A percentile compares a stretch with the other conserved stretches of the same genome.
Evolutionary conservation across 345 rosid genomes (phyloP).

Genomic region (Stellera chamaejasme): DNA sequence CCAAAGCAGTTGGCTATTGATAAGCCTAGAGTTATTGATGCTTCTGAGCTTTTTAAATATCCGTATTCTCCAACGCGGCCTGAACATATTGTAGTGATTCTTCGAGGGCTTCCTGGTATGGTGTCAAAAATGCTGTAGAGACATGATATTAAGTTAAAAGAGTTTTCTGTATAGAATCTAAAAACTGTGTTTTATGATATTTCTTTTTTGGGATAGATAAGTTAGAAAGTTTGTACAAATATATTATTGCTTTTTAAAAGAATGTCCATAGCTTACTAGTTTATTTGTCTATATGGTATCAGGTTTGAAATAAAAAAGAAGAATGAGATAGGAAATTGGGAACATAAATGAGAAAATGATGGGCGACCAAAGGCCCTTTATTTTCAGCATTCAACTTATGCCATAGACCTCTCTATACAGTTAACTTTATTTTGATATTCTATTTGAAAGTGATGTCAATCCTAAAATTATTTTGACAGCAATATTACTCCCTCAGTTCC

Average conservation of each 20-base stretch:
- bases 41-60: slow-evolving; percentile 55
- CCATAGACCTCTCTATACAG: too few species aligned
- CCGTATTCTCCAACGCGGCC: slow-evolving; percentile 70
- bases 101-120: slow-evolving; percentile 89
- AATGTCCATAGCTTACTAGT: neutral
- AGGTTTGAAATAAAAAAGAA: neutral
- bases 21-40: slow-evolving; percentile 54
- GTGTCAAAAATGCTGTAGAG: neutral
- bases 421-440: too few species aligned
- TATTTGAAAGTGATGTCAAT: neutral
- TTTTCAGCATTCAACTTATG: too few species aligned
- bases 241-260: neutral
- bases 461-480: neutral
- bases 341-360: neutral
- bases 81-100: slow-evolving; percentile 76
- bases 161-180: too few species aligned
- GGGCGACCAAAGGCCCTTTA: too few species aligned
- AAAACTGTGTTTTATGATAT: too few species aligned
- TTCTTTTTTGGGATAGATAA: too few species aligned
- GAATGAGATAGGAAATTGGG: neutral
- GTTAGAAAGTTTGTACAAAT: too few species aligned
- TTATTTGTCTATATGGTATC: neutral
- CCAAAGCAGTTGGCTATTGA: slow-evolving; percentile 31
- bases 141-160: too few species aligned
- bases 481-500: too few species aligned